Evolutionary conservation across 2,329 filamentous ascomycete species (phyloP).

Genomic region (Ophiostoma sp.): DNA sequence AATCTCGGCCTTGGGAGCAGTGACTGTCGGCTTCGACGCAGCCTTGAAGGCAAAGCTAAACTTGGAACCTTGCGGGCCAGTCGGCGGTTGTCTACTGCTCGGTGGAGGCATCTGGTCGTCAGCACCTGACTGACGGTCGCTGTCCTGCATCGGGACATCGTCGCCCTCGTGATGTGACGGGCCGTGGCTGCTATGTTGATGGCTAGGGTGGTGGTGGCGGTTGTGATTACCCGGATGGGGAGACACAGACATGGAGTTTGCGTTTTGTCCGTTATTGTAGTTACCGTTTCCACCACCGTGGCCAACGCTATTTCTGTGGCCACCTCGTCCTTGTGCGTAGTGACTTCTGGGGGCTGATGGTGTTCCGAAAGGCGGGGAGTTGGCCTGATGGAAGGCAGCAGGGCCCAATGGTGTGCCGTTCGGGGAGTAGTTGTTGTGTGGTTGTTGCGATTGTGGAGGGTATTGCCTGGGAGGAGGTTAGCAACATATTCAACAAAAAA

Average conservation of each 20-base stretch:
- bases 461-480: conserved; percentile 55
- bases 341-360: conserved; percentile 60
- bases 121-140: background rate
- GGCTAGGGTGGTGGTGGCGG: conserved; percentile 26
- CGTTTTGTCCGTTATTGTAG: conserved; percentile 61
- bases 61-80: conserved; percentile 60
- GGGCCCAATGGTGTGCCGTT: conserved; percentile 53
- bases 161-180: conserved; percentile 20
- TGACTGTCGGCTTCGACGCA: conserved; percentile 58
- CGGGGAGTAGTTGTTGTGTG: conserved; percentile 50
- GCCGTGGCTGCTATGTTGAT: conserved; percentile 8
- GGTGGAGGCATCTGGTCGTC: conserved; percentile 52
- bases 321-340: conserved; percentile 52
- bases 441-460: conserved; percentile 46
- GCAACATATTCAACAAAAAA: background rate
- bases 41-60: conserved; percentile 94
- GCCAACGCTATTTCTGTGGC: conserved; percentile 36
- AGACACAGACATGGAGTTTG: conserved; percentile 30
- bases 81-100: conserved; percentile 52
- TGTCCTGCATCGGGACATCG: conserved; percentile 18
- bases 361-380: conserved; percentile 56
- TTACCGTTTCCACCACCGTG: conserved; percentile 48
- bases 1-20: conserved; percentile 64
- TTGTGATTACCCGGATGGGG: conserved; percentile 34
- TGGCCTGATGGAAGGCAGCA: conserved; percentile 55